Evolutionary conservation across 345 rosid species (phyloP), one percentile per base, ranked within the genome.

Genomic region (Syzygium jambos): DNA sequence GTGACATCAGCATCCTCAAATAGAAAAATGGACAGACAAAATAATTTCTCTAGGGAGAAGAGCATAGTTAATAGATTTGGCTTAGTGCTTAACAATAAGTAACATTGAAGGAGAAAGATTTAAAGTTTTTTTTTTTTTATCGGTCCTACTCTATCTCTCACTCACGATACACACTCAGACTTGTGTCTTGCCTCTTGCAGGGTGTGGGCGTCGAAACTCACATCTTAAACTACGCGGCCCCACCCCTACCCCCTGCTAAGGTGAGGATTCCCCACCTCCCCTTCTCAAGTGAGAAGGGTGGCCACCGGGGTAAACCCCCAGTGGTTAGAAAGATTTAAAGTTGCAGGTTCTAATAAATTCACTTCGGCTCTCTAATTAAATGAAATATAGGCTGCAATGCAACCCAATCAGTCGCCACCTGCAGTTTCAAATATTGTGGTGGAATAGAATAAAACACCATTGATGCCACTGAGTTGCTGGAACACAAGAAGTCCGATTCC

Each of bases 381-480:
- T 34, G 25, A 73, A 73, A 34, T 73, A 19, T 41, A 73, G 15
- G 61, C 85, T n/a, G 49, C 52, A 80, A 17, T 34, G 68, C 85
- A 91, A 73, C n/a, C 63, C 82, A 57, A 57, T 92, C 89, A 61
- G 19, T 73, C 1, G 1, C 80, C 80, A 96, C 99, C 99, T 83
- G 99, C 98, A 88, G 92, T 88, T 90, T 90, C 90, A 87, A 98
- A 98, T 89, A 98, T 98, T 89, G 90, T 94, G 87, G 95, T 95
- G 65, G 99, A 95, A 91, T 98, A 98, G 95, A 98, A 98, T 84
- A 98, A 90, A 90, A 98, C 99, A 29, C 95, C 99, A 78, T 98
- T 96, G 85, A 96, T 95, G 85, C 99, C 99, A 89, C 96, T 93
- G 73, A 96, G 97, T 90, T 98, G 99, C 91, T 98, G 99, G 84